Conservation (phyloP, 768 basidiomycete species). For the Auriscalpium vulgare region DNA sequence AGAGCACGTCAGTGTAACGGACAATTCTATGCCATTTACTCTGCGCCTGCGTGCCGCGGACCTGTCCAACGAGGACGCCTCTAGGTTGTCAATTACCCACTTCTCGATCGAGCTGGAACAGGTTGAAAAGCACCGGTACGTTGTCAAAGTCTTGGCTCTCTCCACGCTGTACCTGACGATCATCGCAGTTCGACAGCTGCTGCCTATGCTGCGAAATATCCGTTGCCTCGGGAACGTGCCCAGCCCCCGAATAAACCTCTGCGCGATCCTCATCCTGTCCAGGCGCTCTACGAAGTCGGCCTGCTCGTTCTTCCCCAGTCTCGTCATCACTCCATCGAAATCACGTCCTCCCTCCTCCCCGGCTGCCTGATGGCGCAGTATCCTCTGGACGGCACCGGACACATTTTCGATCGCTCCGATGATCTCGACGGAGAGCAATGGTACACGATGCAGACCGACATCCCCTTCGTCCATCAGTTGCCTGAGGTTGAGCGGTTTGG, state of each 20-base stretch:
- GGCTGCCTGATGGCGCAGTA: conserved; percentile 38
- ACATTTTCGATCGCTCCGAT: conserved; percentile 38
- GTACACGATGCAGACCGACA: conserved; percentile 48
- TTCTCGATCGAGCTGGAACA: conserved; percentile 56
- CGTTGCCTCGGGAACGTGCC: conserved; percentile 41
- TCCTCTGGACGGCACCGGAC: conserved; percentile 39
- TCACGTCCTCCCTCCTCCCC: conserved; percentile 44
- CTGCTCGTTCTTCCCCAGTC: conserved; percentile 23
- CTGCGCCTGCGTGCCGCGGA: conserved; percentile 54
- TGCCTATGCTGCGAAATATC: conserved; percentile 38
- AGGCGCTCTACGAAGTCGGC: conserved; percentile 42
- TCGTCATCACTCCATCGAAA: conserved; percentile 24
- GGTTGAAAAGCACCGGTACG: conserved; percentile 59
- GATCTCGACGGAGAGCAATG: conserved; percentile 29
- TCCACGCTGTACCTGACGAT: conserved; percentile 23
- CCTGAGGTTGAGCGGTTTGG: background rate
- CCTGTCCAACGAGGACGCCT: conserved; percentile 39
- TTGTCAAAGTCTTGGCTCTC: background rate
- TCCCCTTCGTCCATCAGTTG: conserved; percentile 38
- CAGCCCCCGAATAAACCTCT: conserved; percentile 65
- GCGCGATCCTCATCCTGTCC: conserved; percentile 41
- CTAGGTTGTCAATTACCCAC: conserved; percentile 46
- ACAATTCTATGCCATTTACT: conserved; percentile 42
- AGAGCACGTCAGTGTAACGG: conserved; percentile 38
- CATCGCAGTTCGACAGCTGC: conserved; percentile 26